Base-by-base conservation (phyloP, 83 land plant genomes). In the Thuja plicata region DNA sequence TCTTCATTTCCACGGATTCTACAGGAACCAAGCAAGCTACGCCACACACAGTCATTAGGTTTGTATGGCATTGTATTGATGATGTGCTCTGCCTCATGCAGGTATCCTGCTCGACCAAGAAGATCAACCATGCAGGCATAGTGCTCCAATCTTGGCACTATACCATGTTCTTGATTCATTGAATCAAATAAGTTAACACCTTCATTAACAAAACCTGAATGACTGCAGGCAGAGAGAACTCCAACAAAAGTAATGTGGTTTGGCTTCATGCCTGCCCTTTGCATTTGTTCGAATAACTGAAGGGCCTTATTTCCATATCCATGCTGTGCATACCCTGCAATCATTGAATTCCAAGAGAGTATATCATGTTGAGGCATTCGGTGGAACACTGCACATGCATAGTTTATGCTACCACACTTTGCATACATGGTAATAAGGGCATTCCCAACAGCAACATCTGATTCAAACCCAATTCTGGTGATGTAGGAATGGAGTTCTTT, bases 111-210 rank as follows among this genome's bases (percentile, higher is more conserved):
- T 35, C 93, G 89, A 13, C 89, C 89, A 89, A 83, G 87, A 16
- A 90, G 80, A 86, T 92, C 93, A 46, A 90, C 89, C 93, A 90
- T 80, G 74, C 91, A 89, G 10, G 83, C 90, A 80, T 90, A 90
- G 52, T 90, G 93, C 55, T 89, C 91, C 43, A 88, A 40, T 10
- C 45, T 50, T 35, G 89, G 87, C 12, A 43, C 55, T 30, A 89
- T 43, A 16, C 70, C 88, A 88, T 90, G 62, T 46, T 83, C 81
- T 50, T 50, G 24, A 24, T n/a, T 88, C 93, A 92, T 92, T 8
- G 89, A 86, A 74, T 84, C 32, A 87, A 88, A 90, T 50, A 55
- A 88, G 38, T 9, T 15, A 30, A 34, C 34, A 13, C 91, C 93
- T 35, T 89, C 88, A 35, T 89, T 38, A 78, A 90, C 89, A 30